Percentiles rank a stretch among this genome's conserved stretches.
Conservation (phyloP, 208 protist genomes). For the Acanthamoeba triangularis region DNA sequence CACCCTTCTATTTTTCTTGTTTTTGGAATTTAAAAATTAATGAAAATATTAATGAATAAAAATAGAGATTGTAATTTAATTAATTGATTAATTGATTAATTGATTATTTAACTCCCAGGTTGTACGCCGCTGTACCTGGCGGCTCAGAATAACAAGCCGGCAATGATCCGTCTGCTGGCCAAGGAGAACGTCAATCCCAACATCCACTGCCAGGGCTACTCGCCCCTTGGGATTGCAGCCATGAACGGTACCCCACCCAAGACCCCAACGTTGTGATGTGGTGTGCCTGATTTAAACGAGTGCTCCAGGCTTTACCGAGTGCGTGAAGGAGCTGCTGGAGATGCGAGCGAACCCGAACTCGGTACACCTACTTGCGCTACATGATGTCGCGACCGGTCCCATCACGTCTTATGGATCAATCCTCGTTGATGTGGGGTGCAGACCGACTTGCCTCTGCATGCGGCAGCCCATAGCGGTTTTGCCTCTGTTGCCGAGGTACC, state of each 20-base stretch:
- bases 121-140: slow-evolving; percentile 7
- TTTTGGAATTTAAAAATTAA: too few species aligned
- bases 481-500: neutral
- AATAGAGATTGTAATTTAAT: neutral
- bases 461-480: neutral
- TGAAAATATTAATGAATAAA: neutral
- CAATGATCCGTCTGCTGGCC: slow-evolving; percentile 12
- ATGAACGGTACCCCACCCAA: neutral
- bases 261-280: neutral
- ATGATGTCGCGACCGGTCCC: too few species aligned
- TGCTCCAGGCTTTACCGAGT: neutral
- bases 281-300: neutral
- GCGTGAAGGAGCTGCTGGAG: slow-evolving; percentile 44
- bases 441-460: neutral
- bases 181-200: slow-evolving; percentile 61
- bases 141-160: slow-evolving; percentile 12
- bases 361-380: neutral
- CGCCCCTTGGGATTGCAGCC: neutral
- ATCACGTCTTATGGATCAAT: neutral
- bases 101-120: neutral
- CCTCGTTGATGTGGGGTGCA: neutral
- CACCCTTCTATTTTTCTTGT: too few species aligned
- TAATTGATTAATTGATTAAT: neutral
- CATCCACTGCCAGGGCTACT: neutral
- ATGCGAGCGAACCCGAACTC: slow-evolving; percentile 4